Percentiles rank a stretch among this genome's conserved stretches.
phyloP scores from a whole-genome alignment of 768 basidiomycete genomes.

The Tulasnella sp. region DNA sequence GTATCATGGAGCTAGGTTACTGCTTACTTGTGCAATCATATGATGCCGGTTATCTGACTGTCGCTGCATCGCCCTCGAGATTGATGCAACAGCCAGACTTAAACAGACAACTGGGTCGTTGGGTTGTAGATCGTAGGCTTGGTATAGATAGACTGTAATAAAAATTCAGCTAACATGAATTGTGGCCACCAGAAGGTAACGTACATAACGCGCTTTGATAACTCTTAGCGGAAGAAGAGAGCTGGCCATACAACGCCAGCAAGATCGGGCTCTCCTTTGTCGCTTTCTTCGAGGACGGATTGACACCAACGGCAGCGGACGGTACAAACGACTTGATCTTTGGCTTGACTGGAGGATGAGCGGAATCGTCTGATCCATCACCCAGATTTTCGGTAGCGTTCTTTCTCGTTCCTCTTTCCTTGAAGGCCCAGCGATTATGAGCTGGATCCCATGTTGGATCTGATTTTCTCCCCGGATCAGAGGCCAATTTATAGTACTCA shows the following conservation, averaged over 20 bases:
- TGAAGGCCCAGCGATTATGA: conserved; percentile 45
- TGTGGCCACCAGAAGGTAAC: conserved; percentile 25
- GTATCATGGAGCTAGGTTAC: background rate
- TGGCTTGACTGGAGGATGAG: background rate
- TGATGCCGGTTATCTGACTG: conserved; percentile 93
- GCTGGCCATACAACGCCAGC: conserved; percentile 67
- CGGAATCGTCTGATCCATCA: conserved; percentile 33
- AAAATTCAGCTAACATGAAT: background rate
- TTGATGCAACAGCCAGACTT: conserved; percentile 67
- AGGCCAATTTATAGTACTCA: conserved; percentile 52
- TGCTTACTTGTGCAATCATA: conserved; percentile 56
- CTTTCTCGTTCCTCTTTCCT: conserved; percentile 13
- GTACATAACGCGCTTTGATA: conserved; percentile 85
- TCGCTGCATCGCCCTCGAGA: conserved; percentile 85
- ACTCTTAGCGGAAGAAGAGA: conserved; percentile 73
- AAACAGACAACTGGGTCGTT: conserved; percentile 81
- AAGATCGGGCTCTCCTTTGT: conserved; percentile 61
- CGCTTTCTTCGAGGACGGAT: conserved; percentile 23
- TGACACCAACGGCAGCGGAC: conserved; percentile 31
- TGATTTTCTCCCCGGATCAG: conserved; percentile 36
- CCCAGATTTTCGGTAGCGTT: background rate
- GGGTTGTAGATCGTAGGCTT: conserved; percentile 75
- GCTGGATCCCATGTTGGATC: conserved; percentile 53
- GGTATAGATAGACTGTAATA: conserved; percentile 67
- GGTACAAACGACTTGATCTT: conserved; percentile 21